Base-by-base conservation (phyloP, 2,329 filamentous ascomycete species). In the Pseudocercospora eumusae region DNA sequence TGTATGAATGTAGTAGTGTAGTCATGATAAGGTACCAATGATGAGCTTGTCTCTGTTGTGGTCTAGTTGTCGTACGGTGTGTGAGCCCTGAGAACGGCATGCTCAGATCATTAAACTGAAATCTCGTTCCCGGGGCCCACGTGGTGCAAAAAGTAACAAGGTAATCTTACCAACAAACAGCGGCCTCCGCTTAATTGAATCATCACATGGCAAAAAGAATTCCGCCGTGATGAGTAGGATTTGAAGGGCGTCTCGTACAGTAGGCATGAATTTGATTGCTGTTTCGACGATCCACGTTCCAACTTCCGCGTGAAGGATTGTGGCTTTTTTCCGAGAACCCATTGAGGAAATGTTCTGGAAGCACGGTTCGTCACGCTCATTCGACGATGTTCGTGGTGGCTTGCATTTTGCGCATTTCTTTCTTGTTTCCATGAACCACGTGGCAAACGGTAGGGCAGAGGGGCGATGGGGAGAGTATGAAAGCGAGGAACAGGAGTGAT, bases 261-360 rank as follows among this genome's bases (percentile, higher is more conserved):
- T 36, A 31, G 28, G 11, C 28, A 31, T 36, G 33, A 36, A n/a
- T n/a, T 36, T 36, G 15, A 36, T 47, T 47, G 44, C 44, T 23
- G 44, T 47, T 47, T 47, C 44, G 23, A 50, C 6, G 21, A 27
- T n/a, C 20, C 28, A 31, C 28, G 28, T n/a, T n/a, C n/a, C n/a
- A n/a, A n/a, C n/a, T 31, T 31, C 28, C 15, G 13, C 47, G 33
- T n/a, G 53, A 21, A 36, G 53, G 28, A 36, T 56, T 45, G 36
- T 33, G 21, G 33, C 54, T n/a, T n/a, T n/a, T 45, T 56, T 23
- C 47, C 23, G 23, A 31, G 27, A 42, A 21, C 31, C 53, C 23
- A 56, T 56, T 42, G 21, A 42, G 18, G 53, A 20, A 56, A 56
- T 45, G 54, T 57, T 57, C 54, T 57, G 21, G 54, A 57, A 57